Conservation (phyloP, 768 basidiomycete genomes). For the Cystofilobasidium bisporidii region DNA sequence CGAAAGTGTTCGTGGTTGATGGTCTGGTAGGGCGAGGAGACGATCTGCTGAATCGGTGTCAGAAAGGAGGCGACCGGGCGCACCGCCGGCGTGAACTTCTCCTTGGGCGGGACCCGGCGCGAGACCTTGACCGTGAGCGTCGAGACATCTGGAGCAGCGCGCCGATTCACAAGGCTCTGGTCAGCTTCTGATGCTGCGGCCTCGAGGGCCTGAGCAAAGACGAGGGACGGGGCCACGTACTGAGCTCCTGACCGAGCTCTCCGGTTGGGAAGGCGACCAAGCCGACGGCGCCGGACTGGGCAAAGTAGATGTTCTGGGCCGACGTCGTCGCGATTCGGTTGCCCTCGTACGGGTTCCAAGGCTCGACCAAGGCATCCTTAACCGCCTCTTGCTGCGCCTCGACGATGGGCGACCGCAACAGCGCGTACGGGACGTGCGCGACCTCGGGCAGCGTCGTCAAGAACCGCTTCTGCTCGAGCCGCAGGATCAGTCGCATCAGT, state of each 20-base stretch:
- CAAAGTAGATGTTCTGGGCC: constrained; percentile 1
- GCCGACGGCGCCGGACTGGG: not conserved
- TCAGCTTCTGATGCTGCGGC: too few relatives aligned
- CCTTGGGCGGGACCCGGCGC: not conserved
- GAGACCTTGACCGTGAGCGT: not conserved
- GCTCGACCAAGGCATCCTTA: not conserved
- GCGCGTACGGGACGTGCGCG: constrained; percentile 20
- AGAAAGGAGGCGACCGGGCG: constrained; percentile 8
- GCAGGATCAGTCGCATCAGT: not conserved
- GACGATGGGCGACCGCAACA: constrained; percentile 5
- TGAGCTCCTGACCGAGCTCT: constrained; percentile 16
- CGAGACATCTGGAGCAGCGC: constrained; percentile 15
- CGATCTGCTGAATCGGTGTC: constrained; percentile 24
- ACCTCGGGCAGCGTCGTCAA: constrained; percentile 14
- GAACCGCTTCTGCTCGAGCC: constrained; percentile 7
- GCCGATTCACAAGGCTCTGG: not conserved
- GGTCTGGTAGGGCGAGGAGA: constrained; percentile 10
- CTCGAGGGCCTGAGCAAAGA: too few relatives aligned
- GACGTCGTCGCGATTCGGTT: constrained; percentile 22
- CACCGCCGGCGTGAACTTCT: constrained; percentile 11
- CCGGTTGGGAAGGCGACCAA: constrained; percentile 17
- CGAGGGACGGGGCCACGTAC: not conserved
- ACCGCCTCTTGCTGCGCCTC: not conserved
- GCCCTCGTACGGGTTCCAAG: constrained; percentile 19
- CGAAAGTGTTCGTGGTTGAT: not conserved